phyloP scores from a whole-genome alignment of 2,329 filamentous ascomycete species.

The Stachybotrys elegans region DNA sequence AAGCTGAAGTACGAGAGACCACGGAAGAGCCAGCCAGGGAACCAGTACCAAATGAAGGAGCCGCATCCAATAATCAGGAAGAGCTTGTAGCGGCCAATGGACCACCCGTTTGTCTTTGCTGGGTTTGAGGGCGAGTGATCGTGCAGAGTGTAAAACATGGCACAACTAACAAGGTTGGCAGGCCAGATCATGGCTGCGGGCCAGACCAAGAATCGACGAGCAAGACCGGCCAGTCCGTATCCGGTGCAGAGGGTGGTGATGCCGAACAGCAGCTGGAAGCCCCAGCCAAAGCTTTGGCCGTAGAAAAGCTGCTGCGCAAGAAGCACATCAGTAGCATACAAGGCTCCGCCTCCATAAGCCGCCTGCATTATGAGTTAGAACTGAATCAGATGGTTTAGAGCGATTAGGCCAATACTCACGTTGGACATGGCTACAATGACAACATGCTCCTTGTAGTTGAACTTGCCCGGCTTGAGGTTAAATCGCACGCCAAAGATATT shows the following conservation, averaged over 20 bases:
- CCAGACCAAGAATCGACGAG: constrained; percentile 47
- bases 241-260: constrained; percentile 53
- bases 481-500: constrained; percentile 48
- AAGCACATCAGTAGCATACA: constrained; percentile 50
- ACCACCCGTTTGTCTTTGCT: constrained; percentile 53
- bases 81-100: constrained; percentile 56
- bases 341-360: constrained; percentile 50
- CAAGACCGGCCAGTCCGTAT: constrained; percentile 51
- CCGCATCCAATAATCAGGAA: constrained; percentile 53
- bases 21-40: constrained; percentile 58
- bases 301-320: constrained; percentile 52
- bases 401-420: constrained; percentile 27
- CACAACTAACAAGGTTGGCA: constrained; percentile 47
- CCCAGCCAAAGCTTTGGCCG: constrained; percentile 48
- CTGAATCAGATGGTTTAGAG: background rate
- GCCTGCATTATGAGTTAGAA: constrained; percentile 30
- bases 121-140: constrained; percentile 42
- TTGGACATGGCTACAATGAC: constrained; percentile 61
- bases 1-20: constrained; percentile 59
- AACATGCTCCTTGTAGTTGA: constrained; percentile 59
- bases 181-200: constrained; percentile 57
- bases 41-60: constrained; percentile 53
- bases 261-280: constrained; percentile 48
- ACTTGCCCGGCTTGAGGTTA: constrained; percentile 51
- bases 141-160: constrained; percentile 44